Evolutionary conservation across 2,329 filamentous ascomycete genomes (phyloP).

Genomic region (Diaporthe sp.): DNA sequence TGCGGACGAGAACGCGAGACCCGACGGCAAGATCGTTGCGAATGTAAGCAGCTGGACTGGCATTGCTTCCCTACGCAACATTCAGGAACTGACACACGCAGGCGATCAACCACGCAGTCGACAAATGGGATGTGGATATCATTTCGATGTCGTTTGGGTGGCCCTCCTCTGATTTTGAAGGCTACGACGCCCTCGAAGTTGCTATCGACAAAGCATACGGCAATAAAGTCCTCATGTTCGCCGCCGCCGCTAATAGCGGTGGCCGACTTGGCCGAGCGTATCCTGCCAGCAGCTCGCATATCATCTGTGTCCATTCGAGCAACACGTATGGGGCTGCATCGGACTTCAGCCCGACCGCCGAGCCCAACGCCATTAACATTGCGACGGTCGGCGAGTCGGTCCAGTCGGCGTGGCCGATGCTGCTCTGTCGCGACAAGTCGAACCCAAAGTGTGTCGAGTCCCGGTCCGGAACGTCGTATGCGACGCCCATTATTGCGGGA

Average conservation of each 20-base stretch:
- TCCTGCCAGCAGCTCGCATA: not conserved
- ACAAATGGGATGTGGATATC: not conserved
- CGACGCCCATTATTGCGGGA: not conserved
- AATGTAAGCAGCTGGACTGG: not conserved
- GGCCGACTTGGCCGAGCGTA: not conserved
- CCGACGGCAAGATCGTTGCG: too few relatives aligned
- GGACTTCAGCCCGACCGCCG: not conserved
- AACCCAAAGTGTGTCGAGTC: not conserved
- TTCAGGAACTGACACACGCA: not conserved
- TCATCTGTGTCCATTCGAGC: not conserved
- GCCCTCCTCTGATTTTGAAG: not conserved
- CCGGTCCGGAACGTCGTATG: not conserved
- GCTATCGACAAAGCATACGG: not conserved
- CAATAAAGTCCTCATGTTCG: not conserved
- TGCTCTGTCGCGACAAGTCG: not conserved
- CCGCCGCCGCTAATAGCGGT: not conserved
- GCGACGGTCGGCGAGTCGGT: not conserved
- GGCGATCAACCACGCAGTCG: not conserved
- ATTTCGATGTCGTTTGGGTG: not conserved
- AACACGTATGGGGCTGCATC: not conserved
- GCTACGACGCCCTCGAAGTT: not conserved
- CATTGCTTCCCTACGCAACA: too few relatives aligned
- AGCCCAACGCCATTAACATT: not conserved
- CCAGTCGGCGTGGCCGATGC: not conserved
- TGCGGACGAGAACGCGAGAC: not conserved